phyloP scores from a whole-genome alignment of 2,329 filamentous ascomycete species.

The Colletotrichum simmondsii region DNA sequence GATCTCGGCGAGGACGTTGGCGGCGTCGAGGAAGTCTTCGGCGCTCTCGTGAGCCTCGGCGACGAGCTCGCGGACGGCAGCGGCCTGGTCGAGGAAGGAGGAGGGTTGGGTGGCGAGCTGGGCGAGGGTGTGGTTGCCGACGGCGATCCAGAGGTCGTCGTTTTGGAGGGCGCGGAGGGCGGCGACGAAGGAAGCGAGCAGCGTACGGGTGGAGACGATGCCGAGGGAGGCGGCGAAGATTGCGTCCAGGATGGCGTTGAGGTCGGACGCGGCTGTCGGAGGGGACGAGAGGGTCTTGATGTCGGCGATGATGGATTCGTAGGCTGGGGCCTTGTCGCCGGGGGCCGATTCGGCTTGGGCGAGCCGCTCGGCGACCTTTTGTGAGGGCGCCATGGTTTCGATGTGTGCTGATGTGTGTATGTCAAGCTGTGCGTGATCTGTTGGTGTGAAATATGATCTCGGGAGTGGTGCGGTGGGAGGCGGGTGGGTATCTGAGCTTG shows the following conservation, averaged over 20 bases:
- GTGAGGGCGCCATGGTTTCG: constrained; percentile 48
- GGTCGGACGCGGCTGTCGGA: constrained; percentile 59
- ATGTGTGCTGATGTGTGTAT: not conserved
- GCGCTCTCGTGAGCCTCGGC: constrained; percentile 85
- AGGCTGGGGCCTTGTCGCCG: constrained; percentile 56
- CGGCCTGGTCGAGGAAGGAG: constrained; percentile 86
- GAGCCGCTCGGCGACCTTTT: constrained; percentile 56
- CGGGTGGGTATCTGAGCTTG: not conserved
- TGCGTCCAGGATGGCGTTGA: constrained; percentile 74
- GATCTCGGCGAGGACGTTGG: constrained; percentile 82
- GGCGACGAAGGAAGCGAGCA: constrained; percentile 74
- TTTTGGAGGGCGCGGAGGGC: constrained; percentile 71
- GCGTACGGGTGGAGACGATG: constrained; percentile 78
- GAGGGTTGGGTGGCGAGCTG: constrained; percentile 69
- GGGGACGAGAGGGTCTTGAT: constrained; percentile 54
- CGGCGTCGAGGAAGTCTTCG: constrained; percentile 84
- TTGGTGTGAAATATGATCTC: not conserved
- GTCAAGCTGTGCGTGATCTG: not conserved
- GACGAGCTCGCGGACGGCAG: constrained; percentile 80
- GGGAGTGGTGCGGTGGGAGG: not conserved
- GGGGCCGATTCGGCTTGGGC: constrained; percentile 49
- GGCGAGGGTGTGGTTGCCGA: constrained; percentile 78
- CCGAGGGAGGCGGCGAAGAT: constrained; percentile 77
- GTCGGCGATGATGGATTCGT: constrained; percentile 57
- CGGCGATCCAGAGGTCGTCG: constrained; percentile 76